Percentiles rank a stretch among this genome's conserved stretches.
phyloP scores from a whole-genome alignment of 140 eudicot species.

The Stevia rebaudiana region DNA sequence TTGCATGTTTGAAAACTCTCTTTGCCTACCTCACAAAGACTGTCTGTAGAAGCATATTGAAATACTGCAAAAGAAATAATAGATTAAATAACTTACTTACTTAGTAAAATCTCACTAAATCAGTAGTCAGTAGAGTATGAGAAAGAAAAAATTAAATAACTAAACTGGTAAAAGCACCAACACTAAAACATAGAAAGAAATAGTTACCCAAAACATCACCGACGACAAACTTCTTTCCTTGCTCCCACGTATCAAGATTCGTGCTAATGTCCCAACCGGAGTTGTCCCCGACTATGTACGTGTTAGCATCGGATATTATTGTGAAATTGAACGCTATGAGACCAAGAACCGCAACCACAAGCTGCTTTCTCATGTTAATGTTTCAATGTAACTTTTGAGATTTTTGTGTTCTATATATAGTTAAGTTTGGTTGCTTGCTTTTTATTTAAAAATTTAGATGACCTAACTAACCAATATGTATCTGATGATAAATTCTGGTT shows the following conservation, averaged over 20 bases:
- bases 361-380: constrained; percentile 36
- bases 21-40: constrained; percentile 46
- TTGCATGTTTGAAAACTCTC: constrained; percentile 57
- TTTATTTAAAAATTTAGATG: constrained; percentile 16
- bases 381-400: constrained; percentile 12
- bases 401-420: constrained; percentile 25
- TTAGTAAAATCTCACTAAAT: too few species aligned
- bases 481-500: too few species aligned
- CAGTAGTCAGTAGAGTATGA: too few species aligned
- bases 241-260: constrained; percentile 58
- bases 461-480: constrained; percentile 35
- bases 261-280: constrained; percentile 92
- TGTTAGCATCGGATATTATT: constrained; percentile 47
- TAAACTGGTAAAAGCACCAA: background rate
- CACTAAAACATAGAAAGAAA: background rate
- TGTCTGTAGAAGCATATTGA: constrained; percentile 55
- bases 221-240: constrained; percentile 45
- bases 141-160: background rate
- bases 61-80: constrained; percentile 44
- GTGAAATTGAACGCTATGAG: constrained; percentile 26
- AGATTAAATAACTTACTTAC: too few species aligned
- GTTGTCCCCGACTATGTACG: constrained; percentile 60
- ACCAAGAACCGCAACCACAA: constrained; percentile 16
- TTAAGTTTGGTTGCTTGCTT: constrained; percentile 23
- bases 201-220: constrained; percentile 54